phyloP scores from a whole-genome alignment of 176 grass and related monocot genomes.

The Triticum timopheevii region DNA sequence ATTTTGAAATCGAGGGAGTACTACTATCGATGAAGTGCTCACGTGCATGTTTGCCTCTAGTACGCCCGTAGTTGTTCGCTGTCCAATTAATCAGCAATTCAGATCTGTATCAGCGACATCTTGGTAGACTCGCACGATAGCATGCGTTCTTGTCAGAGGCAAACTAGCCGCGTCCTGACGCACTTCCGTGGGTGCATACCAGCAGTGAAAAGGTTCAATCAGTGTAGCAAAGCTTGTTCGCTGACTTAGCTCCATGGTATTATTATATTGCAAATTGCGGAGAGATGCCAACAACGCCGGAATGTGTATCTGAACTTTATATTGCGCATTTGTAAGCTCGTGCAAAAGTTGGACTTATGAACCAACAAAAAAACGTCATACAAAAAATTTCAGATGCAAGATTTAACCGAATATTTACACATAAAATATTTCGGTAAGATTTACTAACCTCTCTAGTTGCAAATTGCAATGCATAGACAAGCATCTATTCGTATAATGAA shows the following conservation, averaged over 20 bases:
- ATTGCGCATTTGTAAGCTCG: no score
- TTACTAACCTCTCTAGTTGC: no score
- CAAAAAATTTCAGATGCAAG: no score
- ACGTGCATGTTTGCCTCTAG: neutral
- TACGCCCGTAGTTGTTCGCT: neutral
- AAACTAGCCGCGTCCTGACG: conserved; percentile 16
- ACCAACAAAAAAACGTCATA: no score
- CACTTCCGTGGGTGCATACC: conserved; percentile 26
- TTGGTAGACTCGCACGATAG: neutral
- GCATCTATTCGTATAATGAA: no score
- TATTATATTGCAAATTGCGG: neutral
- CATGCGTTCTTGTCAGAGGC: neutral
- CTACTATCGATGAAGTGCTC: neutral
- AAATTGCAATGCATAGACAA: no score
- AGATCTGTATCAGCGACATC: neutral
- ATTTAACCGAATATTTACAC: no score
- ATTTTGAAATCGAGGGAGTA: no score
- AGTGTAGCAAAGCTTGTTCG: neutral
- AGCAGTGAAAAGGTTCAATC: neutral
- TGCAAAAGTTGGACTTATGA: no score
- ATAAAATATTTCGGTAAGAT: no score
- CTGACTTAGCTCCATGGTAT: neutral
- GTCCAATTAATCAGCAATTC: neutral
- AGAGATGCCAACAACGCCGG: neutral
- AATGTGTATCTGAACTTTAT: neutral